Conservation (phyloP, 768 basidiomycete species). For the Dioszegia aurantiaca region DNA sequence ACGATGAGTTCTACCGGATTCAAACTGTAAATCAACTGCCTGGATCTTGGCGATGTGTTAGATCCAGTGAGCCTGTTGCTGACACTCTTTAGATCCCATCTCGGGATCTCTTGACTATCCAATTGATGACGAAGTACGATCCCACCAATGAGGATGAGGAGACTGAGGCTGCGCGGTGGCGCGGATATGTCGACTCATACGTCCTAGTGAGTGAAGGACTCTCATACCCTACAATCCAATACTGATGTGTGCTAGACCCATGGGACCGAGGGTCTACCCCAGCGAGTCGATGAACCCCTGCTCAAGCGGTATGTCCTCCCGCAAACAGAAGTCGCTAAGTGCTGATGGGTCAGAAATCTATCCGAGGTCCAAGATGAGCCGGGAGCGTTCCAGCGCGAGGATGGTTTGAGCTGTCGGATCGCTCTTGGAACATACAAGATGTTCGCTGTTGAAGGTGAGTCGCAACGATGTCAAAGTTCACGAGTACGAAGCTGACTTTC, state of each 20-base stretch:
- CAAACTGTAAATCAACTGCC: constrained; percentile 51
- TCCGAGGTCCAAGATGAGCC: constrained; percentile 19
- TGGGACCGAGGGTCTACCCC: constrained; percentile 54
- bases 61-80: no score
- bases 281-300: constrained; percentile 53
- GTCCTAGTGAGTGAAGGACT: constrained; percentile 51
- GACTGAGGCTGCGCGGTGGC: constrained; percentile 53
- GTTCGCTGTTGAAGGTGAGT: constrained; percentile 50
- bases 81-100: constrained; percentile 39
- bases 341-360: constrained; percentile 9
- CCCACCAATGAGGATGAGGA: constrained; percentile 55
- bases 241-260: constrained; percentile 49
- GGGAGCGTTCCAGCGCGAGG: constrained; percentile 26
- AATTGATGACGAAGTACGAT: constrained; percentile 55
- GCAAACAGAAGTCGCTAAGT: not conserved
- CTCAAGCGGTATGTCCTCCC: constrained; percentile 38
- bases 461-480: not conserved
- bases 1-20: constrained; percentile 56
- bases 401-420: constrained; percentile 49
- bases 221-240: no score
- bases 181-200: constrained; percentile 55
- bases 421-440: constrained; percentile 50
- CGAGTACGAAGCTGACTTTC: not conserved
- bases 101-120: constrained; percentile 49
- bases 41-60: no score